Conservation (phyloP, 495 filamentous ascomycete species). For the Neohortaea acidophila region DNA sequence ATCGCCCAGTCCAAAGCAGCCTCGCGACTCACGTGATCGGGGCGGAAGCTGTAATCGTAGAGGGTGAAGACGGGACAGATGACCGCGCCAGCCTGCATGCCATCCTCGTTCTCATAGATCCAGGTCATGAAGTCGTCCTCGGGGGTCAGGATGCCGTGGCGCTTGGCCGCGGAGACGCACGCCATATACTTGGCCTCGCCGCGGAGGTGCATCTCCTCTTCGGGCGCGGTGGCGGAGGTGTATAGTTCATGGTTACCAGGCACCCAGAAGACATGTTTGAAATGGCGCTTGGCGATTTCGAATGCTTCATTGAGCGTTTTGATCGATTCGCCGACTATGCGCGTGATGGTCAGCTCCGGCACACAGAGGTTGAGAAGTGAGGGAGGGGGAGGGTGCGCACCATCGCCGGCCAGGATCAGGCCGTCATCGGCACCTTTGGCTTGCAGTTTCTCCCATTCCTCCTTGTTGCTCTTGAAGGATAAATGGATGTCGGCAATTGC, state of each 20-base stretch:
- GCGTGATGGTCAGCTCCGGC: not conserved
- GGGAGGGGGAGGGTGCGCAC: slow-evolving; percentile 1
- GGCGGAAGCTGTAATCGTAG: slow-evolving; percentile 30
- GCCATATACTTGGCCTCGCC: slow-evolving; percentile 28
- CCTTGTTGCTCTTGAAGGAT: slow-evolving; percentile 26
- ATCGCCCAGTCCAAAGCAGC: slow-evolving; percentile 25
- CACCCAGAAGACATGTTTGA: slow-evolving; percentile 26
- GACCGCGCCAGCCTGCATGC: slow-evolving; percentile 15
- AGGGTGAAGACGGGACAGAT: slow-evolving; percentile 29
- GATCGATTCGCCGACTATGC: slow-evolving; percentile 23
- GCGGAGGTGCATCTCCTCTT: slow-evolving; percentile 16
- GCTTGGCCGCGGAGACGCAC: slow-evolving; percentile 23
- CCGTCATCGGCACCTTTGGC: slow-evolving; percentile 21
- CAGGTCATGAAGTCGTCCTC: slow-evolving; percentile 27
- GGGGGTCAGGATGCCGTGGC: slow-evolving; percentile 25
- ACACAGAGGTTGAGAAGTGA: not conserved
- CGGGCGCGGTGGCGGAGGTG: slow-evolving; percentile 19
- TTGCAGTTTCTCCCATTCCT: slow-evolving; percentile 22
- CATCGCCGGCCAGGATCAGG: slow-evolving; percentile 27
- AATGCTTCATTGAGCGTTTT: slow-evolving; percentile 25
- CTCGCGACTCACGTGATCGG: slow-evolving; percentile 21
- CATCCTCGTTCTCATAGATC: slow-evolving; percentile 24
- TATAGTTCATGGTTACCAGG: slow-evolving; percentile 32
- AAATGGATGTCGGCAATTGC: slow-evolving; percentile 29
- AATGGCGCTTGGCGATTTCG: slow-evolving; percentile 21